phyloP scores from a whole-genome alignment of 2,329 filamentous ascomycete species.

The Xylariaceae sp. region DNA sequence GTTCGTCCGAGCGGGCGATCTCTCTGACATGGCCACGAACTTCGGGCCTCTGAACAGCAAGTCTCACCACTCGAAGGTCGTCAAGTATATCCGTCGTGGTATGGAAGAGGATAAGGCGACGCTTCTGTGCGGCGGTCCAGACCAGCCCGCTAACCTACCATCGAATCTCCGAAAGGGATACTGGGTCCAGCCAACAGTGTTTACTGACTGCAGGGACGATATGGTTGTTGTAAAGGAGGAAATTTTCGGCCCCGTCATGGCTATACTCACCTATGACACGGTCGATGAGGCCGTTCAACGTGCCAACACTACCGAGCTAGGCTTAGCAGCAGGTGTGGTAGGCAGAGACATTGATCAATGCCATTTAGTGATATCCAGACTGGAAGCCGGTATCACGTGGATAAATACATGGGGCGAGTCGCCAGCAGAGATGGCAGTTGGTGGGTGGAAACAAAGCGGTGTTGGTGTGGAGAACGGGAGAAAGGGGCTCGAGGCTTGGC shows the following conservation, averaged over 20 bases:
- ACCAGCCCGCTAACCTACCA: constrained; percentile 60
- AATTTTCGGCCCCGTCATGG: constrained; percentile 89
- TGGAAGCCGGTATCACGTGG: constrained; percentile 90
- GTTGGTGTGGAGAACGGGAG: constrained; percentile 86
- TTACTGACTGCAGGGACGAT: constrained; percentile 81
- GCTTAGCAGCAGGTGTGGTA: constrained; percentile 84
- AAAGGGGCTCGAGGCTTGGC: constrained; percentile 80
- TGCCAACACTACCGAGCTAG: constrained; percentile 78
- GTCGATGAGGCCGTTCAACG: constrained; percentile 72
- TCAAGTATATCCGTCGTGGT: constrained; percentile 77
- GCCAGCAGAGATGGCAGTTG: constrained; percentile 90
- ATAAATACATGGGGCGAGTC: constrained; percentile 93
- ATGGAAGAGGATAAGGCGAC: constrained; percentile 74
- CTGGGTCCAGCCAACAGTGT: constrained; percentile 85
- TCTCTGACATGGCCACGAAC: constrained; percentile 76
- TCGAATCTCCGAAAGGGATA: constrained; percentile 66
- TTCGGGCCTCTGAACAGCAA: constrained; percentile 83
- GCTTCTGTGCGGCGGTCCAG: constrained; percentile 73
- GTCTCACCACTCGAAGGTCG: constrained; percentile 77
- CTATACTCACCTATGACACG: constrained; percentile 74
- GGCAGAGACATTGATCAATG: constrained; percentile 76
- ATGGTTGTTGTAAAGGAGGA: constrained; percentile 84
- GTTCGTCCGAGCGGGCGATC: constrained; percentile 72
- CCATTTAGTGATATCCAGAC: constrained; percentile 70
- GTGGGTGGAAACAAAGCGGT: constrained; percentile 90